Evolutionary conservation across 108 stramenopile species (phyloP).

Genomic region (Skeletonema grethae): DNA sequence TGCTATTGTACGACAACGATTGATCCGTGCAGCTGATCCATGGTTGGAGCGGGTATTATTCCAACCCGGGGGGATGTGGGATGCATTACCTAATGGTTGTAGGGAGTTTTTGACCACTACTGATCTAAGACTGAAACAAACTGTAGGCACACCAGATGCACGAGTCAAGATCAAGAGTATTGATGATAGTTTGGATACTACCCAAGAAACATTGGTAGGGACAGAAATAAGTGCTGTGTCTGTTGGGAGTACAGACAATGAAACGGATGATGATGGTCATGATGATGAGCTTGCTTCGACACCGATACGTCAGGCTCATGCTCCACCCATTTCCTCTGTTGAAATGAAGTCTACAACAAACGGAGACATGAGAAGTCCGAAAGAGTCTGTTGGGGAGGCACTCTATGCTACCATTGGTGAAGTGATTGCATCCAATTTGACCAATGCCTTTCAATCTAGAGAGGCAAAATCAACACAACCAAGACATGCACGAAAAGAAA

Average conservation of each 20-base stretch:
- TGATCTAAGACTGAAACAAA: conserved; percentile 1
- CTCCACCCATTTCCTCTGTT: not conserved
- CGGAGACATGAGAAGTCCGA: not conserved
- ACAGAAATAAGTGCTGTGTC: conserved; percentile 6
- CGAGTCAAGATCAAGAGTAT: conserved; percentile 1
- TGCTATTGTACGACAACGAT: conserved; percentile 16
- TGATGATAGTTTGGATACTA: conserved; percentile 23
- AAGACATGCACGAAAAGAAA: conserved; percentile 23
- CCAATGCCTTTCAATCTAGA: conserved; percentile 4
- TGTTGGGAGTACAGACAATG: not conserved
- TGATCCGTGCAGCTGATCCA: conserved; percentile 35
- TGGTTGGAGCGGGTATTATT: conserved; percentile 31
- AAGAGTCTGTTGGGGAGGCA: conserved; percentile 7
- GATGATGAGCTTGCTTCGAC: conserved; percentile 1
- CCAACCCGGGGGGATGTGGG: conserved; percentile 39
- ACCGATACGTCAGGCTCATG: not conserved
- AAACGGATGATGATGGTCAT: not conserved
- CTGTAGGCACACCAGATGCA: not conserved
- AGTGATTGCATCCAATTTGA: conserved; percentile 5
- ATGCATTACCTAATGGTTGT: conserved; percentile 11
- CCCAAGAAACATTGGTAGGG: conserved; percentile 5
- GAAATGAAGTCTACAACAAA: not conserved
- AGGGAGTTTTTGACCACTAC: conserved; percentile 20
- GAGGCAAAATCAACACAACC: not conserved
- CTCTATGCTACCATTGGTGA: conserved; percentile 7